Conservation (phyloP, 1,284 basidiomycete species). For the Trametes versicolor region DNA sequence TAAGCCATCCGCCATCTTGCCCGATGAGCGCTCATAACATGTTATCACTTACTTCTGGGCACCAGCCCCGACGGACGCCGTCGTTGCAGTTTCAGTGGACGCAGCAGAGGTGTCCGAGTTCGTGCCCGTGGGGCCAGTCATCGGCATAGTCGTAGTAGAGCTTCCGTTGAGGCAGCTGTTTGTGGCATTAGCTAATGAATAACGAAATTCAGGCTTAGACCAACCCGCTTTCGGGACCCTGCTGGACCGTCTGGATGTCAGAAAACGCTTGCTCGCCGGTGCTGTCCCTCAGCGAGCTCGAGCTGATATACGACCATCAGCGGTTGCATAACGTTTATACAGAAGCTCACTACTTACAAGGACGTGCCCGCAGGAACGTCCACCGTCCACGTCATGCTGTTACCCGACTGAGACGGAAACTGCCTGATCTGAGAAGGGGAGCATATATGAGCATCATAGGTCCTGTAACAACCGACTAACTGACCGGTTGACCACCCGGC, state of each 20-base stretch:
- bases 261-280: constrained; percentile 67
- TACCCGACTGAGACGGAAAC: constrained; percentile 59
- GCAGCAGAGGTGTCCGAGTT: constrained; percentile 13
- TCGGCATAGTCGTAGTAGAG: constrained; percentile 30
- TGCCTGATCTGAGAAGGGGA: constrained; percentile 55
- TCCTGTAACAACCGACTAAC: constrained; percentile 34
- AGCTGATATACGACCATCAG: constrained; percentile 49
- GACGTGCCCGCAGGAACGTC: constrained; percentile 60
- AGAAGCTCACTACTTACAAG: constrained; percentile 57
- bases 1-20: not conserved
- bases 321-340: not conserved
- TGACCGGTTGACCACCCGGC: constrained; percentile 60
- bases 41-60: constrained; percentile 12
- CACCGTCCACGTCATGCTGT: constrained; percentile 68
- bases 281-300: constrained; percentile 63
- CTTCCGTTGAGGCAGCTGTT: constrained; percentile 42
- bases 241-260: constrained; percentile 60
- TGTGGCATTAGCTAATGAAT: not conserved
- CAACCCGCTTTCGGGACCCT: constrained; percentile 52
- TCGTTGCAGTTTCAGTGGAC: constrained; percentile 15
- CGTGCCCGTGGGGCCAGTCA: constrained; percentile 6
- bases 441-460: not conserved
- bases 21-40: not conserved
- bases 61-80: not conserved
- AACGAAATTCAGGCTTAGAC: constrained; percentile 11